Base-by-base conservation (phyloP, 2,329 filamentous ascomycete species). In the Talaromyces marneffei region DNA sequence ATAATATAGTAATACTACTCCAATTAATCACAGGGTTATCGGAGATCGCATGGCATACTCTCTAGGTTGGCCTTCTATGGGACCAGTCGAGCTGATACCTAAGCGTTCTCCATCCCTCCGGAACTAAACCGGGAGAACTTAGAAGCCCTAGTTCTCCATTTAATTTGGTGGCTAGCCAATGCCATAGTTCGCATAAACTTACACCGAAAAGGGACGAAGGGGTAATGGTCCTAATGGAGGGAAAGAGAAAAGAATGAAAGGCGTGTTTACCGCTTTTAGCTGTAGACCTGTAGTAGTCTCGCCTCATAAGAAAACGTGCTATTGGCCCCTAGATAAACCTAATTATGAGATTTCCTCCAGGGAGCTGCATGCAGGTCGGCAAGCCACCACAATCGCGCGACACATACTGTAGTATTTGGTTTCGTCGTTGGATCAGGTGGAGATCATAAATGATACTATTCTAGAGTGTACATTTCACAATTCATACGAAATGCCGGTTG, bases 281-380 rank as follows among this genome's bases (percentile, higher is more conserved):
- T 40, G 9, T 4, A 25, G 20, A 31, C 9, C 46, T 37, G 20
- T 20, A 52, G 29, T 52, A 33, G 52, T 9, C 52, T 37, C 52
- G 31, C 52, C 52, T 53, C 29, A 53, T 39, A 2, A 7, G 7
- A 29, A 10, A 48, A 25, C 20, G 20, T 55, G 20, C 35, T 55
- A 55, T 39, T 54, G 52, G 31, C 48, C 35, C 35, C 23, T 40
- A 25, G 33, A 55, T 39, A 55, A 18, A 23, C 16, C 40, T 27
- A 25, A 27, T 10, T 29, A 14, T 27, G 20, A 25, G 23, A n/a
- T n/a, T n/a, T 20, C 35, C 35, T 59, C 16, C 57, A 35, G 57
- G 57, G 46, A 59, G 46, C 57, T 59, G 46, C 57, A 53, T 59
- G 46, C 57, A 53, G 9, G 46, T 16, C 57, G 42, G 46, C 57